Percentiles rank a stretch among this genome's conserved stretches.
Conservation (phyloP, 768 basidiomycete species). For the Tricholoma saponaceum region DNA sequence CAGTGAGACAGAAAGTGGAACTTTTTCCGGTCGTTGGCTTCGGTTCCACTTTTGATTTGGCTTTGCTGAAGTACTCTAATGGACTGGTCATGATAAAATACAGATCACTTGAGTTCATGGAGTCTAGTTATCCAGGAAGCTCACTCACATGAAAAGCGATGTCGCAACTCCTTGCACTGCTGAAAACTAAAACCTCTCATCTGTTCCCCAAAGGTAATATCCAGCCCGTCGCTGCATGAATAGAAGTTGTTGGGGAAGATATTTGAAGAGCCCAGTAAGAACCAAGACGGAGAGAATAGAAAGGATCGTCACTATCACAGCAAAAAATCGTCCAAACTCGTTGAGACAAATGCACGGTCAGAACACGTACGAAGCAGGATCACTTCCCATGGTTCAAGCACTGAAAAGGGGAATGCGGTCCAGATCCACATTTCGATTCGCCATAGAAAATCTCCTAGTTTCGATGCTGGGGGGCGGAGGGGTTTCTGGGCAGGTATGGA, state of each 20-base stretch:
- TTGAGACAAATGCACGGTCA: neutral
- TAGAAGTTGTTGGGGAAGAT: slow-evolving; percentile 39
- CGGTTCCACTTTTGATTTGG: too few relatives aligned
- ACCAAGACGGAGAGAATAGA: slow-evolving; percentile 33
- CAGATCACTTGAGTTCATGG: neutral
- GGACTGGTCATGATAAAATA: too few relatives aligned
- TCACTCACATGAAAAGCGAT: neutral
- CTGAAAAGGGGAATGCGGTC: slow-evolving; percentile 45
- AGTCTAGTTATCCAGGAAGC: neutral
- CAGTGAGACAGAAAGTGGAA: neutral
- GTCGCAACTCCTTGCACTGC: neutral
- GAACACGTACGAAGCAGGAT: slow-evolving; percentile 37
- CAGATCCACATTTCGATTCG: slow-evolving; percentile 47
- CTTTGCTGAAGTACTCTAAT: too few relatives aligned
- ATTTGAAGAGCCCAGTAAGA: slow-evolving; percentile 37
- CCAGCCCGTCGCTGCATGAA: slow-evolving; percentile 38
- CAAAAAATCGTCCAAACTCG: neutral
- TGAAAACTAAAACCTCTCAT: slow-evolving; percentile 16
- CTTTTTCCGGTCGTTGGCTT: neutral
- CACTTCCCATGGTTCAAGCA: slow-evolving; percentile 55
- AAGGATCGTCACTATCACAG: slow-evolving; percentile 35
- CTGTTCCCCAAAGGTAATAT: slow-evolving; percentile 48
- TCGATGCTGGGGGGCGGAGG: slow-evolving; percentile 28
- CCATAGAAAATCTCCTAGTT: slow-evolving; percentile 38
- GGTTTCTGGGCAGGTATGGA: slow-evolving; percentile 19